Evolutionary conservation across 768 basidiomycete genomes (phyloP).

Genomic region (Agrocybe pediades): DNA sequence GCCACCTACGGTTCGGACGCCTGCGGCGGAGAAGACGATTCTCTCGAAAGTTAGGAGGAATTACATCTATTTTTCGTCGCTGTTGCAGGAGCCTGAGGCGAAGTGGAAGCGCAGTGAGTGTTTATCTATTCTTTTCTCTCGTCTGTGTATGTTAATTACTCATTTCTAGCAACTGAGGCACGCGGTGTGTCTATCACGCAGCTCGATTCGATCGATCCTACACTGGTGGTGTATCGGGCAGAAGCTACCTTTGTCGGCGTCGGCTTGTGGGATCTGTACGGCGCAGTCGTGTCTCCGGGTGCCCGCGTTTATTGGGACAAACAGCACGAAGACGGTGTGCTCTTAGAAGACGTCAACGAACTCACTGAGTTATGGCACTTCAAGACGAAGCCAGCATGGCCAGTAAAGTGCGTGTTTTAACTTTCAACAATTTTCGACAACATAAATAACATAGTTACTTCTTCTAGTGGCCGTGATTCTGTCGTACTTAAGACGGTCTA

Average conservation of each 20-base stretch:
- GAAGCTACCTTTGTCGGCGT: constrained; percentile 98
- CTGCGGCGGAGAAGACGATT: constrained; percentile 81
- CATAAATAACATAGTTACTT: constrained; percentile 14
- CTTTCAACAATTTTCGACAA: constrained; percentile 2
- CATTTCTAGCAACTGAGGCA: constrained; percentile 67
- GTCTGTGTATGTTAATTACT: constrained; percentile 7
- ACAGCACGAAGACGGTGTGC: constrained; percentile 80
- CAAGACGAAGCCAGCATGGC: constrained; percentile 92
- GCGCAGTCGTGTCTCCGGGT: constrained; percentile 84
- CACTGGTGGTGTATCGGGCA: constrained; percentile 92
- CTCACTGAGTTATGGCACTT: constrained; percentile 92
- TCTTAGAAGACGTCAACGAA: constrained; percentile 89
- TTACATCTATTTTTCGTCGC: constrained; percentile 97
- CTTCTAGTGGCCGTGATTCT: constrained; percentile 78
- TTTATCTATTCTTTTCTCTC: constrained; percentile 8
- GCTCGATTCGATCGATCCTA: constrained; percentile 95
- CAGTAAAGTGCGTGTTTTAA: constrained; percentile 69
- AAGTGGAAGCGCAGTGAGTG: constrained; percentile 89
- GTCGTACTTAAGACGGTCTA: constrained; percentile 95
- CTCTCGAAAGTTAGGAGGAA: constrained; percentile 84
- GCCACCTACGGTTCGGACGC: constrained; percentile 45
- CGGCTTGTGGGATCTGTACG: constrained; percentile 92
- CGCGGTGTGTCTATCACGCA: constrained; percentile 94
- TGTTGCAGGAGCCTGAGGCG: constrained; percentile 95
- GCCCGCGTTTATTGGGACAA: constrained; percentile 87